Evolutionary conservation across 805 yeast species (phyloP).

Genomic region (Kockiozyma suomiensis): DNA sequence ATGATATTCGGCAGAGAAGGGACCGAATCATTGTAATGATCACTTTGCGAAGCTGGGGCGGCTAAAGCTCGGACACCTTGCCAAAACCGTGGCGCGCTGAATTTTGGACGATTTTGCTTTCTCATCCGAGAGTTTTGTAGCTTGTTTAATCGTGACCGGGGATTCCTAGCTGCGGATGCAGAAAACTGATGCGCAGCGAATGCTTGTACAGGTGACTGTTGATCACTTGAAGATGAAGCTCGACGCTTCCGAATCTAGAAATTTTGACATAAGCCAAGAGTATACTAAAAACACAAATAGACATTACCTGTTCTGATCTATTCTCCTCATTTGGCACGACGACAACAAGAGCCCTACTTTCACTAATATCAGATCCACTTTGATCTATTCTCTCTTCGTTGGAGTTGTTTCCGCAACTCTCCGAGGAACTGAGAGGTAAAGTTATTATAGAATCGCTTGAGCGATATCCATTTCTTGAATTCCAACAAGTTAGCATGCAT

Average conservation of each 20-base stretch:
- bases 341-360: background rate
- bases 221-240: background rate
- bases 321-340: background rate
- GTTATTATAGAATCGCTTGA: no score
- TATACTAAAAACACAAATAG: background rate
- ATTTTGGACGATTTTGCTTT: background rate
- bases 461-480: no score
- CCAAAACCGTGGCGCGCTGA: constrained; percentile 13
- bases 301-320: background rate
- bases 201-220: background rate
- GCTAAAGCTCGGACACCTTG: constrained; percentile 6
- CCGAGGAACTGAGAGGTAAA: background rate
- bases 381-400: background rate
- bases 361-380: background rate
- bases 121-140: background rate
- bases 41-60: no score
- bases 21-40: background rate
- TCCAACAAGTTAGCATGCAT: background rate
- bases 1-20: background rate
- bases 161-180: constrained; percentile 1
- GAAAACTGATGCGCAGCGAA: background rate
- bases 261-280: background rate
- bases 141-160: constrained; percentile 11
- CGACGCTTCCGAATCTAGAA: constrained; percentile 1
- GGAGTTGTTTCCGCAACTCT: background rate